Percentiles rank a stretch among this genome's conserved stretches.
Conservation (phyloP, 202 grass and related monocot genomes). For the Digitaria exilis region DNA sequence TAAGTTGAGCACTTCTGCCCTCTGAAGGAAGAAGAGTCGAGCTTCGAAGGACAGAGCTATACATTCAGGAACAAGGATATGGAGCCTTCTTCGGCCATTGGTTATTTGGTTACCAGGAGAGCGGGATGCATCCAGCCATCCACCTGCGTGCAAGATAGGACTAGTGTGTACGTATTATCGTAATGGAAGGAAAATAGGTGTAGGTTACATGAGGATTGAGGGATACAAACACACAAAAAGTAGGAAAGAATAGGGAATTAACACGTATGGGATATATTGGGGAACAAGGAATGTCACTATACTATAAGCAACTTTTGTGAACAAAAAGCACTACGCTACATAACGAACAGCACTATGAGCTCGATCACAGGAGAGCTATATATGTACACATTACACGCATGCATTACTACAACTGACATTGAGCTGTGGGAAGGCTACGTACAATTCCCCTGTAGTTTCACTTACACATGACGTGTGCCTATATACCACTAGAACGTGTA, state of each 20-base stretch:
- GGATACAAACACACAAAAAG: too few species aligned
- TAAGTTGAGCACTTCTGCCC: too few species aligned
- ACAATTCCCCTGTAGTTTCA: not conserved
- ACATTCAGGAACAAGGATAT: too few species aligned
- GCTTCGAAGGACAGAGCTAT: too few species aligned
- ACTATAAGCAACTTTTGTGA: not conserved
- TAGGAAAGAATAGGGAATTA: not conserved
- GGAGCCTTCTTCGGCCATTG: too few species aligned
- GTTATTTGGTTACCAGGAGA: too few species aligned
- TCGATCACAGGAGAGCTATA: slow-evolving; percentile 3
- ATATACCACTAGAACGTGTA: slow-evolving; percentile 20
- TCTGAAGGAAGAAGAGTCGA: too few species aligned
- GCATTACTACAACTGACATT: not conserved
- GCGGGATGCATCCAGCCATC: too few species aligned
- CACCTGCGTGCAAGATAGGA: too few species aligned
- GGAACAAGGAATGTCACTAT: not conserved
- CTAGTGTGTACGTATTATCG: too few species aligned
- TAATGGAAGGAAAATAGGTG: too few species aligned
- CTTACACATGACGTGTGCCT: not conserved
- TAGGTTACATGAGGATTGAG: too few species aligned
- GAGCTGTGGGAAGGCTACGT: not conserved
- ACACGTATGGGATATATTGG: not conserved
- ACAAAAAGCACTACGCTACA: not conserved
- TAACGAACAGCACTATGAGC: slow-evolving; percentile 3
- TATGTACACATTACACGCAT: slow-evolving; percentile 39